Evolutionary conservation across 2,329 filamentous ascomycete species (phyloP), one percentile per base, ranked within the genome.

Genomic region (Plenodomus tracheiphilus): DNA sequence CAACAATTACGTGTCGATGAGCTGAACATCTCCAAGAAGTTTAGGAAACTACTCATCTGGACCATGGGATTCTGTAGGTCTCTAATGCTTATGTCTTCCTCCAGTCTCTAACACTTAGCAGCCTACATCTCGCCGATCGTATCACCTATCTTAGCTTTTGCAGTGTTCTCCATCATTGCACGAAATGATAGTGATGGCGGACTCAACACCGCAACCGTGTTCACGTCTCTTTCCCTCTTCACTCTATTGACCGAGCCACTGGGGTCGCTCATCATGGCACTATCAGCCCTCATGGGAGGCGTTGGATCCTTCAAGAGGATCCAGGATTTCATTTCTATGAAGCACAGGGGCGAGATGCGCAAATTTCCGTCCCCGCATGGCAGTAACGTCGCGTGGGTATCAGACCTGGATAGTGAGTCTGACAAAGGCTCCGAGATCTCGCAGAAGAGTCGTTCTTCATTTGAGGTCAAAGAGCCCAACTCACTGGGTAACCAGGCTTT

Each of bases 191-290:
- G 66, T 20, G 64, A 60, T 18, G 59, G 47, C 30, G 63, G 64
- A 0, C 60, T 79, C 17, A 73, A 74, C 35, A 74, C 74, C 3
- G 69, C 74, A 2, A 72, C 64, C 8, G 73, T 75, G 1, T 79
- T 77, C 52, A 78, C 77, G 1, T 76, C 77, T 2, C 54, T 80
- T 3, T 77, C 77, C 0, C 71, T 80, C 0, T 77, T 79, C 45
- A 70, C 74, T 0, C 68, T 80, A 7, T 57, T 79, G 2, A 68
- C 76, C 1, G 75, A 79, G 36, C 77, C 77, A 4, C 67, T 79
- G 1, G 58, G 74, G 16, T 74, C 72, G 3, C 62, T 79, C 25
- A 75, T 80, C 8, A 76, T 77, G 71, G 72, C 75, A 8, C 59
- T 79, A 9, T 71, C 74, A 48, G 65, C 71, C 3, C 75, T 78